Evolutionary conservation across 2,329 filamentous ascomycete genomes (phyloP), one percentile per base, ranked within the genome.

Genomic region (Hypoxylon sp.): DNA sequence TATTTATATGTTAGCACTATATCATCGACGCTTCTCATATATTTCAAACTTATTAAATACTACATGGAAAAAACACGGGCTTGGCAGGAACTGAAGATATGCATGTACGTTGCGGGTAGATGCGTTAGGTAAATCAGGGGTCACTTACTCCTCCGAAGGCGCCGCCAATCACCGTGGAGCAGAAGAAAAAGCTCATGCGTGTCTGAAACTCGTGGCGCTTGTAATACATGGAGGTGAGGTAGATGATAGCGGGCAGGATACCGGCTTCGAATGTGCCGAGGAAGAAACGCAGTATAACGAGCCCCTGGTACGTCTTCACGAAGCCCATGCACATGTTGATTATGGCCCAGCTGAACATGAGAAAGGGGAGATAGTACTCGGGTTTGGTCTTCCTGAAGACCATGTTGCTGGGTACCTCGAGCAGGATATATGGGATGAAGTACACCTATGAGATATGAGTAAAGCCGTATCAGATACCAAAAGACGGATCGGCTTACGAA

Each of bases 141-240:
- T 25, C 59, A 65, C 75, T 76, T 57, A 78, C 75, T 5, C 82
- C 82, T 45, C 81, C 81, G 63, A 84, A 82, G 5, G 80, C 82
- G 17, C 82, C 80, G 17, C 77, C 81, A 11, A 83, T 71, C 2
- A 80, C 75, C 1, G 80, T 81, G 21, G 80, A 81, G 70, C 78
- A 78, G 74, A 83, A 83, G 71, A 83, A 81, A 52, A 81, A 74
- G 58, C 78, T 81, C 67, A 83, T 79, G 59, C 84, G 82, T 72
- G 79, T 79, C 72, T 85, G 83, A 38, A 83, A 80, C 72, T 86
- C 83, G 67, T 83, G 79, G 25, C 82, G 78, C 60, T 80, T 81
- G 74, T 86, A 86, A 73, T 83, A 86, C 74, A 81, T 82, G 17
- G 82, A 82, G 0, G 82, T 82, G 23, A 84, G 74, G 72, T 84